A percentile compares a stretch with the other conserved stretches of the same genome.
Evolutionary conservation across 495 filamentous ascomycete genomes (phyloP).

Genomic region (Cenococcum geophilum): DNA sequence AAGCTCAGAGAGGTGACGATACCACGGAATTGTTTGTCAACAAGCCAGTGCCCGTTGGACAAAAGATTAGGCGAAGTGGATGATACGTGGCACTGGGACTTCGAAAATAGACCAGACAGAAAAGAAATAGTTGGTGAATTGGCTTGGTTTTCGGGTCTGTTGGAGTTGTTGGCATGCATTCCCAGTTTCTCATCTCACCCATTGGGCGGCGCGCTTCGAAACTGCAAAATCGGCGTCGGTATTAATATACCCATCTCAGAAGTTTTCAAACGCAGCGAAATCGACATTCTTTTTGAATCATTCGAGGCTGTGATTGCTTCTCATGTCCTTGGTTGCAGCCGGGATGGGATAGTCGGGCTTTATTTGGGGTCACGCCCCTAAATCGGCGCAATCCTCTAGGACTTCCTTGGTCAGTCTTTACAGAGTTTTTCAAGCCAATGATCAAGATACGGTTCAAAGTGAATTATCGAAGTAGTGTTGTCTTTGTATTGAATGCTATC

Average conservation of each 20-base stretch:
- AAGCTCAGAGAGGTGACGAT: slow-evolving; percentile 24
- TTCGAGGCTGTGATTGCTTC: not conserved
- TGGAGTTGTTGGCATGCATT: not conserved
- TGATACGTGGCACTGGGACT: not conserved
- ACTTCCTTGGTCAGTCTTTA: no score
- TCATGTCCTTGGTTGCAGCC: not conserved
- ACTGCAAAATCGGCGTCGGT: not conserved
- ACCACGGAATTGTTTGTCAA: slow-evolving; percentile 30
- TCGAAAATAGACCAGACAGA: not conserved
- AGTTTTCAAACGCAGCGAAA: not conserved
- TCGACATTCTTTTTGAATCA: not conserved
- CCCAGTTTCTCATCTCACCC: not conserved
- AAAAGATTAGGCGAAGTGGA: slow-evolving; percentile 20
- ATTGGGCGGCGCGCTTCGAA: not conserved
- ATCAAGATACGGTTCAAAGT: not conserved
- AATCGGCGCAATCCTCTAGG: not conserved
- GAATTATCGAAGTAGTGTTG: not conserved
- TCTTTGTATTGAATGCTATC: not conserved
- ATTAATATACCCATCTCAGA: not conserved
- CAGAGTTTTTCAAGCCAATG: not conserved
- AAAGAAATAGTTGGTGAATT: not conserved
- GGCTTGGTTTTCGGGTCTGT: not conserved
- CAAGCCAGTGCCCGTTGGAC: slow-evolving; percentile 25
- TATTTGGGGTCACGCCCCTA: not conserved
- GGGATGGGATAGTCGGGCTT: not conserved